Conservation (phyloP, 805 yeast species). For the Priceomyces castillae region DNA sequence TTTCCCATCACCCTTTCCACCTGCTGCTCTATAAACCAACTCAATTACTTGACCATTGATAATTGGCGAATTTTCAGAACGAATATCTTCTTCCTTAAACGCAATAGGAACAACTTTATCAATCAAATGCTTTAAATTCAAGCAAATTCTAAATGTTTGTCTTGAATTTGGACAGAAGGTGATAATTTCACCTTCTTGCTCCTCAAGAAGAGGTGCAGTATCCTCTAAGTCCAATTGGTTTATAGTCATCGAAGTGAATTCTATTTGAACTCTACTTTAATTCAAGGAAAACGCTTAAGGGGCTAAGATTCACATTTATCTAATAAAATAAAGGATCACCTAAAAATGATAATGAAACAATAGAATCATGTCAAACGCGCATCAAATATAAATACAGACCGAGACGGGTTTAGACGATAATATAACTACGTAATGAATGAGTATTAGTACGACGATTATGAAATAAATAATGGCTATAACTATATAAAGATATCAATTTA, state of each 20-base stretch:
- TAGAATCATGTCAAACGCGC: too few relatives aligned
- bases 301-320: neutral
- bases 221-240: neutral
- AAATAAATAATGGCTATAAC: neutral
- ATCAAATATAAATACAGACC: too few relatives aligned
- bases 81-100: constrained; percentile 49
- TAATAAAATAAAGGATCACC: too few relatives aligned
- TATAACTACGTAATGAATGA: neutral
- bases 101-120: constrained; percentile 70
- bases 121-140: constrained; percentile 68
- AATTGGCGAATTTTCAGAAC: constrained; percentile 56
- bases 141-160: constrained; percentile 65
- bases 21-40: constrained; percentile 71
- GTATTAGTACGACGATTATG: neutral
- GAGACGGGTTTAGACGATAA: too few relatives aligned
- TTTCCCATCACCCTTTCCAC: constrained; percentile 66
- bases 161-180: constrained; percentile 52
- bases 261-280: too few relatives aligned
- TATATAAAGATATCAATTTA: neutral
- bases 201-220: neutral
- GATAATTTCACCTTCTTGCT: neutral
- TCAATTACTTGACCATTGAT: constrained; percentile 56
- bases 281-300: neutral
- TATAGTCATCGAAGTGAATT: neutral
- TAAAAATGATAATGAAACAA: too few relatives aligned